Base-by-base conservation (phyloP, 768 basidiomycete genomes). In the Podaxis rugospora region DNA sequence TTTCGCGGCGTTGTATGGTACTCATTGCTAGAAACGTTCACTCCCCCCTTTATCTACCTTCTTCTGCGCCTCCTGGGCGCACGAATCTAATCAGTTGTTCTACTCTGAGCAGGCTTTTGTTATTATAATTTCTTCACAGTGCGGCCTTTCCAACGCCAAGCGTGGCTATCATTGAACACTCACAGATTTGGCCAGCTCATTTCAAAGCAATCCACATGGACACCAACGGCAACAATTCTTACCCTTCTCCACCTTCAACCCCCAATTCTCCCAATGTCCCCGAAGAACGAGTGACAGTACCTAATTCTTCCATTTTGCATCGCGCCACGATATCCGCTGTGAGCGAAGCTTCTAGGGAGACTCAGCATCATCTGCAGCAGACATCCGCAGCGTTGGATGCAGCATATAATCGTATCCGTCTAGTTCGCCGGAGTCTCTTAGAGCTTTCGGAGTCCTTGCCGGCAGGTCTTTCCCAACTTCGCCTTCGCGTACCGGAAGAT, bases 371-470 rank as follows among this genome's bases (percentile, higher is more conserved):
- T 66, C 70, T 84, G 32, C 79, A 80, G 36, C 75, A 79, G 58
- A 82, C 83, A n/a, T 79, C 83, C 42, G 71, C 74, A n/a, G 80
- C 80, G 5, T 72, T 86, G 40, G 81, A 84, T 57, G 76, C 78
- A 37, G 84, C 83, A 21, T 84, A 82, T 69, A 77, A 74, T 63
- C 79, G 82, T 50, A 81, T 86, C 66, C 77, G 78, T 52, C 79
- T 81, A 69, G 78, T 85, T 53, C 79, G 84, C 61, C 78, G 77
- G 32, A 83, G 75, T 63, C 75, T 87, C 37, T 70, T 79, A 54
- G 75, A 76, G 61, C 70, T 84, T 16, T 70, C 77, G 5, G 76
- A 76, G n/a, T 68, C 70, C n/a, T 51, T 72, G 18, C 68, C 74
- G 40, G 63, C 53, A 51, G 52, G 66, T 37, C 57, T 62, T 60